Base-by-base conservation (phyloP, 192 early-diverging fungal species). In the Gamsiella multidivaricata region DNA sequence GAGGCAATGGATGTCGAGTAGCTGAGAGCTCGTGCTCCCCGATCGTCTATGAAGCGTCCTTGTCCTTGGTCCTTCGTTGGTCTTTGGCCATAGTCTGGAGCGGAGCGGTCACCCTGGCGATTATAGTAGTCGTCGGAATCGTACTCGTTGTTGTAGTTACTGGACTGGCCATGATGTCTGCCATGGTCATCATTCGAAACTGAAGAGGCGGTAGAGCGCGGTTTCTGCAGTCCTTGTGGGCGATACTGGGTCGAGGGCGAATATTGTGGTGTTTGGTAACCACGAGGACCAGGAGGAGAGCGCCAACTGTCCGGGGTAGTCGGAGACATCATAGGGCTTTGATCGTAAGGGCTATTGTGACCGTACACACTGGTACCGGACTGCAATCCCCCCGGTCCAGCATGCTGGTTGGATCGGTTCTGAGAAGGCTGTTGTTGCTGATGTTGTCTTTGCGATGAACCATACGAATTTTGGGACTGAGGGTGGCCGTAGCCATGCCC, bases 281-380 rank as follows among this genome's bases (percentile, higher is more conserved):
- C 65, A 9, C 74, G 65, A 25, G 74, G 65, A 18, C 74, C 74
- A 20, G 74, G 74, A 10, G 74, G 60, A 11, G 74, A 78, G 43
- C 74, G 51, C 74, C 74, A 78, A 37, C 74, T 68, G 47, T 78
- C 74, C 14, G 58, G 57, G 26, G 43, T 76, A 7, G 43, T 32
- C 3, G 74, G 74, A 2, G 74, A 78, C 66, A 78, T 58, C 66
- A 78, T 78, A 8, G 74, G 74, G 28, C 74, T 78, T 26, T 78
- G 74, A 22, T 78, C 74, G 25, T 78, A 69, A 3, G 56, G 39
- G 25, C 51, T 47, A 9, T 31, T 41, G 5, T 36, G 39, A 18
- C 41, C 47, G 42, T 73, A 73, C 5, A 51, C 70, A 45, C 33
- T 58, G 32, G 31, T 15, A 23, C 55, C 70, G 50, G 52, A 11